Evolutionary conservation across 805 yeast genomes (phyloP).

Genomic region (Helenozyma rhizophorensis): DNA sequence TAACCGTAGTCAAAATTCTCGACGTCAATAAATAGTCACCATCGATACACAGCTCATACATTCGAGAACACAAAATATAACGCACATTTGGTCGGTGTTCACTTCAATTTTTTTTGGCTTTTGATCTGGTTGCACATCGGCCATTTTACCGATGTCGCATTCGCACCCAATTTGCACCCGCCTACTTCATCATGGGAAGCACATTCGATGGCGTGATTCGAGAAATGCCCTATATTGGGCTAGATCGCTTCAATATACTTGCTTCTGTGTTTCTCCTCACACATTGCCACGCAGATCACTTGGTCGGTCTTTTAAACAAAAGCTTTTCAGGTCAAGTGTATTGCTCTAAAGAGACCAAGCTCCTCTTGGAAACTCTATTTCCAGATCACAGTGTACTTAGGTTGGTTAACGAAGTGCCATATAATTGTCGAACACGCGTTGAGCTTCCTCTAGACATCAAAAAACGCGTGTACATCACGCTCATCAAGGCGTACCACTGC

Average conservation of each 20-base stretch:
- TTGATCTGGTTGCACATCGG: no score
- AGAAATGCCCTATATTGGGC: conserved; percentile 47
- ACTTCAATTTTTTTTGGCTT: no score
- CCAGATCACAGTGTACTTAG: conserved; percentile 16
- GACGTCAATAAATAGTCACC: no score
- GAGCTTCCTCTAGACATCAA: conserved; percentile 13
- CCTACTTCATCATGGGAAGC: conserved; percentile 9
- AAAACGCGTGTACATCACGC: conserved; percentile 29
- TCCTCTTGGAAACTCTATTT: conserved; percentile 17
- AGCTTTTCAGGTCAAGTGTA: conserved; percentile 40
- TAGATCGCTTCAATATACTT: conserved; percentile 28
- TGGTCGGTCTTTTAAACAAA: conserved; percentile 41
- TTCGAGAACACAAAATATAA: no score
- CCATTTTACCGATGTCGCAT: no score
- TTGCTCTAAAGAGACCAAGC: conserved; percentile 42
- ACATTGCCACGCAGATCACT: conserved; percentile 54
- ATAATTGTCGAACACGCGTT: conserved; percentile 17
- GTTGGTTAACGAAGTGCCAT: conserved; percentile 17
- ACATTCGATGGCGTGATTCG: conserved; percentile 39
- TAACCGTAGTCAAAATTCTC: no score
- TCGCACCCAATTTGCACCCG: conserved; percentile 11
- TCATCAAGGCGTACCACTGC: conserved; percentile 53
- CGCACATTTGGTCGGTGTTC: no score
- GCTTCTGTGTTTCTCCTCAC: conserved; percentile 35
- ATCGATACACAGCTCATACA: no score